A percentile compares a stretch with the other conserved stretches of the same genome.
These are phyloP conservation scores for Aristolochia fimbriata DNA, from an alignment of 164 flowering plant genomes.

Conservation along the genomic window DNA sequence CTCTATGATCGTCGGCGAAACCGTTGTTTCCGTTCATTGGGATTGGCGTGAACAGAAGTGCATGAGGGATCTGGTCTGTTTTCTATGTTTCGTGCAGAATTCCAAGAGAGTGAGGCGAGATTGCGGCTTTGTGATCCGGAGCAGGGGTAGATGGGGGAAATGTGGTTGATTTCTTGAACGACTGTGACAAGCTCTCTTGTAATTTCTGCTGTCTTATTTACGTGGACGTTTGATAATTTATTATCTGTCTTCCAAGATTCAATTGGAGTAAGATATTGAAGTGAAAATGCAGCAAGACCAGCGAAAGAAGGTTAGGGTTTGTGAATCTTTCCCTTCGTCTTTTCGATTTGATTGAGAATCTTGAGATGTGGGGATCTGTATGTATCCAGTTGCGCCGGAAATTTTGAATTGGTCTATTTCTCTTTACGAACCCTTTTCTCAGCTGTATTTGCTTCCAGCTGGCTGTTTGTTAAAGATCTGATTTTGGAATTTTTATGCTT, in stretches of 20 bases:
- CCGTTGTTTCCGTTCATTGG: slow-evolving; percentile 6
- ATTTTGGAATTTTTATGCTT: too few species aligned
- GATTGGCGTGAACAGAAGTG: slow-evolving; percentile 18
- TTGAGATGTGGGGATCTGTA: background rate
- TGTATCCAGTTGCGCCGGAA: background rate
- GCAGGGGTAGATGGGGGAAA: slow-evolving; percentile 83
- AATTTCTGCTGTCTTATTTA: background rate
- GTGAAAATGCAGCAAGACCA: slow-evolving; percentile 68
- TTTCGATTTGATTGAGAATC: background rate
- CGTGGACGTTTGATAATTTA: background rate
- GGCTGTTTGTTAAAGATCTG: too few species aligned
- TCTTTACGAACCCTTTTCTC: background rate
- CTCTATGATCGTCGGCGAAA: slow-evolving; percentile 22
- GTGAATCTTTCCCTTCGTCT: background rate
- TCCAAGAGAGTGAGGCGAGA: slow-evolving; percentile 38
- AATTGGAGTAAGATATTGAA: background rate
- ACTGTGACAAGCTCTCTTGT: background rate
- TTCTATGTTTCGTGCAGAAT: slow-evolving; percentile 28
- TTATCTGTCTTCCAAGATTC: background rate
- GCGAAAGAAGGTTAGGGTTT: slow-evolving; percentile 50
- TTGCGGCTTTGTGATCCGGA: slow-evolving; percentile 49
- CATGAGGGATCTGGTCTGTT: slow-evolving; percentile 40
- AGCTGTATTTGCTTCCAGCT: too few species aligned
- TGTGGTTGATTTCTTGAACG: slow-evolving; percentile 42
- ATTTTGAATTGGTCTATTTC: background rate